Conservation (phyloP, 2,329 filamentous ascomycete species). For the Capronia epimyces region DNA sequence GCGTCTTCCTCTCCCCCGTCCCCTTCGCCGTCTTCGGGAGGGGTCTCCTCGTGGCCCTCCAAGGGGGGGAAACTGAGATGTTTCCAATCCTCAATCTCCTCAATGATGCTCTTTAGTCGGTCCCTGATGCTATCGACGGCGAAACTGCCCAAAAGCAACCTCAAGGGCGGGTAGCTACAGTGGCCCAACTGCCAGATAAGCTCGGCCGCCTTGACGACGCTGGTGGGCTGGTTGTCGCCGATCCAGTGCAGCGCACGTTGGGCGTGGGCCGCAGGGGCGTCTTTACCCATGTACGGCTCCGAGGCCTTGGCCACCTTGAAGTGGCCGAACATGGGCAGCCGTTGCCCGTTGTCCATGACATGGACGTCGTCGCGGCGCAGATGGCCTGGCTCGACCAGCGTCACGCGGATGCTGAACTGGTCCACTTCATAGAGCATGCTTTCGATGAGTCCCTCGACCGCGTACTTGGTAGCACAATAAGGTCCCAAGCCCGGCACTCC, state of each 20-base stretch:
- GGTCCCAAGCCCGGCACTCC: slow-evolving; percentile 89
- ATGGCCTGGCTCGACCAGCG: slow-evolving; percentile 84
- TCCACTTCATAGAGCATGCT: slow-evolving; percentile 96
- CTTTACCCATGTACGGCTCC: slow-evolving; percentile 70
- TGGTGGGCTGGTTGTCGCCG: slow-evolving; percentile 84
- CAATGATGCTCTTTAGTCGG: slow-evolving; percentile 79
- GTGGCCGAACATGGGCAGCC: slow-evolving; percentile 77
- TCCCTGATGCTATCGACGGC: slow-evolving; percentile 95
- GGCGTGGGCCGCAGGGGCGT: slow-evolving; percentile 80
- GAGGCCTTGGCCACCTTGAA: slow-evolving; percentile 84
- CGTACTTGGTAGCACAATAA: slow-evolving; percentile 96
- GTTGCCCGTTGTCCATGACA: slow-evolving; percentile 3
- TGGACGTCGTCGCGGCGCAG: slow-evolving; percentile 70
- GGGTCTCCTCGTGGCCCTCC: slow-evolving; percentile 30
- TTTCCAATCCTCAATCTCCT: slow-evolving; percentile 93
- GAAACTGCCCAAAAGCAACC: slow-evolving; percentile 83
- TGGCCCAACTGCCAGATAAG: slow-evolving; percentile 91
- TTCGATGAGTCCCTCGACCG: slow-evolving; percentile 90
- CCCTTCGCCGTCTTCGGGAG: slow-evolving; percentile 20
- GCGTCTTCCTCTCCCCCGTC: slow-evolving; percentile 14
- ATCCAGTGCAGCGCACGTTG: slow-evolving; percentile 92
- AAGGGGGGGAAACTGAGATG: slow-evolving; percentile 63
- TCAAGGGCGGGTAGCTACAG: slow-evolving; percentile 84
- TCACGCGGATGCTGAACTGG: slow-evolving; percentile 84
- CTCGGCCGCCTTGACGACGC: slow-evolving; percentile 86